Base-by-base conservation (phyloP, 2,329 filamentous ascomycete species). In the Chrysoporthe deuterocubensis region DNA sequence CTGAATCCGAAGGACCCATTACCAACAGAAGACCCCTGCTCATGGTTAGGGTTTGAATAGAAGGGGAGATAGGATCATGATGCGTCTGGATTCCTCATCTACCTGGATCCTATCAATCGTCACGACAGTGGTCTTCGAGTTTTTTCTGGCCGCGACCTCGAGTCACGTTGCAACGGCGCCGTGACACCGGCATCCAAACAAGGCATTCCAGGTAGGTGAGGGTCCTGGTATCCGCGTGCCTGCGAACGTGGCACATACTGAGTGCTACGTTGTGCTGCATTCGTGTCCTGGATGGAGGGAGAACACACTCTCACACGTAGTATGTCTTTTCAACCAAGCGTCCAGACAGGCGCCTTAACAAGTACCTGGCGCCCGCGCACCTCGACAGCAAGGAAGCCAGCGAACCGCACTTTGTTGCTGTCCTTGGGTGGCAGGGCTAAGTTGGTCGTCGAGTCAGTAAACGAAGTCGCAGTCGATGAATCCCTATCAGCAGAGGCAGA, bases 361-460 rank as follows among this genome's bases (percentile, higher is more conserved):
- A 95, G 80, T 60, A 94, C 89, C 78, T 92, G 92, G 69, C 91
- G 87, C 32, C 91, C 91, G 71, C 90, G 83, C 8, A 95, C 91
- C 78, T 94, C 92, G 43, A 94, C 85, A 21, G 86, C 87, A 67
- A 94, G 79, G 76, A 94, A 95, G 5, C 89, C 90, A 1, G 92
- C 89, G 76, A 94, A 91, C 54, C 92, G 88, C 66, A 95, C 88
- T 72, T 87, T 89, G 71, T 75, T 81, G 44, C 77, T 72, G 63
- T 87, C 85, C 75, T 83, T 84, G 59, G 80, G 75, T 64, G 76
- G 75, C 56, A 80, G 73, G 71, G 76, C 77, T 81, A 75, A 65
- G 71, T 76, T 70, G 65, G 74, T 73, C 64, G 77, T 72, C 73
- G 77, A 75, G 81, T 84, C 78, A 82, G 80, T 79, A 75, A 70